phyloP scores from a whole-genome alignment of 805 yeast genomes.

The Ogataea trehalophila region DNA sequence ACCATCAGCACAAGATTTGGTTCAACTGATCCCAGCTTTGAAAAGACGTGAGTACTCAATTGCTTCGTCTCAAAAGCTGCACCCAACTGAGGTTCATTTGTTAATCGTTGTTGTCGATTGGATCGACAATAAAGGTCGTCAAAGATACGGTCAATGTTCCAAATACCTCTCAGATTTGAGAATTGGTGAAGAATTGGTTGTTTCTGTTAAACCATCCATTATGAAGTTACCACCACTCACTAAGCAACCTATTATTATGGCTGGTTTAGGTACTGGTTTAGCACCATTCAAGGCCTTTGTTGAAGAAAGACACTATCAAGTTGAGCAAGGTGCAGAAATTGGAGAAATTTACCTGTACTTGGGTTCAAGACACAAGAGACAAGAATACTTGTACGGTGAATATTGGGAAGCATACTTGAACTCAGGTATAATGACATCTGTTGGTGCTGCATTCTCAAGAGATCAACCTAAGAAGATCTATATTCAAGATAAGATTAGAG shows the following conservation, averaged over 20 bases:
- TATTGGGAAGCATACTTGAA: slow-evolving; percentile 94
- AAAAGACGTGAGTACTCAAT: slow-evolving; percentile 97
- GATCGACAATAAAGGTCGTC: slow-evolving; percentile 81
- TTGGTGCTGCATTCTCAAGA: slow-evolving; percentile 97
- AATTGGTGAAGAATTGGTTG: slow-evolving; percentile 83
- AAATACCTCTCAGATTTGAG: slow-evolving; percentile 76
- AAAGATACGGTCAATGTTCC: slow-evolving; percentile 91
- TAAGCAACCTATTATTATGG: slow-evolving; percentile 89
- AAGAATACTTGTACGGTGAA: slow-evolving; percentile 95
- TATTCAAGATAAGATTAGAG: slow-evolving; percentile 89
- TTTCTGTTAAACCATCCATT: slow-evolving; percentile 92
- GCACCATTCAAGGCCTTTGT: slow-evolving; percentile 98
- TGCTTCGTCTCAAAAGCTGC: slow-evolving; percentile 92
- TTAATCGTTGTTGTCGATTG: slow-evolving; percentile 95
- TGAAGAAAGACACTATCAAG: slow-evolving; percentile 93
- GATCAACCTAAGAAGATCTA: slow-evolving; percentile 94
- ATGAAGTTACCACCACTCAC: slow-evolving; percentile 91
- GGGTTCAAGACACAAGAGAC: slow-evolving; percentile 93
- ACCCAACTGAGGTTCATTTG: slow-evolving; percentile 86
- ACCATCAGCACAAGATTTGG: slow-evolving; percentile 67
- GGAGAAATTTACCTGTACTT: slow-evolving; percentile 84
- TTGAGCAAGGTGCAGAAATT: slow-evolving; percentile 80
- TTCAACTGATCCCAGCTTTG: slow-evolving; percentile 72
- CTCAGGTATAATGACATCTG: slow-evolving; percentile 87
- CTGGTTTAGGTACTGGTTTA: slow-evolving; percentile 95